A percentile compares a stretch with the other conserved stretches of the same genome.
Conservation (phyloP, 352 stramenopile species). For the Peronosclerospora sorghi region DNA sequence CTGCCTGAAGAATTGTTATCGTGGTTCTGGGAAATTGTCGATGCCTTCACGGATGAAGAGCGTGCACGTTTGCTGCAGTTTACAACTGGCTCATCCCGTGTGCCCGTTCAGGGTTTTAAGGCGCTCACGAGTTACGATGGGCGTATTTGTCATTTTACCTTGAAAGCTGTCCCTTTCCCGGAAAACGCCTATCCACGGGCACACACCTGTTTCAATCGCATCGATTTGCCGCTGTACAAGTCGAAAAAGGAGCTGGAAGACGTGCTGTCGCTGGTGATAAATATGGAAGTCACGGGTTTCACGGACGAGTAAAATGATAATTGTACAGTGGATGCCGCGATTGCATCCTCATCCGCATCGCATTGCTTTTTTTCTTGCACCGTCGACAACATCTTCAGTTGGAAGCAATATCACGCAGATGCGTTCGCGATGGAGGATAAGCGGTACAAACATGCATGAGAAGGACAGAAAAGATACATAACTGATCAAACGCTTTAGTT, state of each 20-base stretch:
- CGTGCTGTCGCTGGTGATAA: conserved; percentile 91
- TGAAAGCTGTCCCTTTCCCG: conserved; percentile 46
- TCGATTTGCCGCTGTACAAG: conserved; percentile 70
- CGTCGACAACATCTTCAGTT: conserved; percentile 8
- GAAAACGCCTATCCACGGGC: conserved; percentile 53
- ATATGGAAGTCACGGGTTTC: conserved; percentile 95
- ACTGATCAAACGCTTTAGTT: no score
- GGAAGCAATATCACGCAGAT: no score
- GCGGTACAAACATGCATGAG: no score
- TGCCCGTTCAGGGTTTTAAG: conserved; percentile 80
- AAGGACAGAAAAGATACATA: no score
- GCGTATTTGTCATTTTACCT: conserved; percentile 63
- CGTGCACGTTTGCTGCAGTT: conserved; percentile 78
- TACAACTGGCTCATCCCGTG: conserved; percentile 70
- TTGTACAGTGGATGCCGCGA: conserved; percentile 16
- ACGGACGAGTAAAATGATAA: conserved; percentile 54
- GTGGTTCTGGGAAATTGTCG: conserved; percentile 81
- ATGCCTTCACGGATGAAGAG: conserved; percentile 54
- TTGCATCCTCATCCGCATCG: conserved; percentile 12
- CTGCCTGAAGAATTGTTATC: conserved; percentile 52
- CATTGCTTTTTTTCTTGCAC: conserved; percentile 4
- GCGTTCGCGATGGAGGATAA: no score
- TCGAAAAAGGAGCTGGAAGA: conserved; percentile 91
- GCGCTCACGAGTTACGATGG: conserved; percentile 75
- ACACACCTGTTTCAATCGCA: conserved; percentile 80